These are phyloP conservation scores for Prunus davidiana DNA, from an alignment of 306 rosid species.

Conservation along the genomic window DNA sequence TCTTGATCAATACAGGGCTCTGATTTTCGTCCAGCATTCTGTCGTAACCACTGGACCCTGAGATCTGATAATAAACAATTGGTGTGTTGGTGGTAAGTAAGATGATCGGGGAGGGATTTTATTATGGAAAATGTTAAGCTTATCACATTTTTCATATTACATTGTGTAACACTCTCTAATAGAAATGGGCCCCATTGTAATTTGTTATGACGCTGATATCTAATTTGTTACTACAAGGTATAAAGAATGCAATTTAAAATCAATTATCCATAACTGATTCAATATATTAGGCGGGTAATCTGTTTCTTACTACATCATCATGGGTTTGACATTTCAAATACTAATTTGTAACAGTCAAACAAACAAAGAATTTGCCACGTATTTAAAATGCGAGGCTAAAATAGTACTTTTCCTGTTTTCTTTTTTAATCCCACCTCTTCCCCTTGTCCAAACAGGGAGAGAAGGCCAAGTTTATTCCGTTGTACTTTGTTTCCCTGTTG, in stretches of 20 bases:
- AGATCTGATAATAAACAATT: neutral
- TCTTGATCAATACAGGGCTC: neutral
- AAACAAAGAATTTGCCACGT: neutral
- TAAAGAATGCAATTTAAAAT: neutral
- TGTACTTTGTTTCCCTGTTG: neutral
- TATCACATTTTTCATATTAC: too few relatives aligned
- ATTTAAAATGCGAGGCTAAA: neutral
- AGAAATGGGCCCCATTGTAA: too few relatives aligned
- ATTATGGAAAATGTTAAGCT: too few relatives aligned
- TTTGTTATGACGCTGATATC: neutral
- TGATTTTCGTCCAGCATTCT: conserved; percentile 10
- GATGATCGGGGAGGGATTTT: neutral
- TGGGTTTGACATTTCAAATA: neutral
- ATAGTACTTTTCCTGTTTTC: neutral
- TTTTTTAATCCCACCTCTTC: too few relatives aligned
- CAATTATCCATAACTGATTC: neutral
- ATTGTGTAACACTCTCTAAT: too few relatives aligned
- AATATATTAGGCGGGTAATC: neutral
- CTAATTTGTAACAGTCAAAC: neutral
- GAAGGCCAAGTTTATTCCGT: neutral
- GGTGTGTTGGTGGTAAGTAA: neutral
- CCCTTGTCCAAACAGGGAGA: too few relatives aligned
- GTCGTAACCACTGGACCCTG: conserved; percentile 19
- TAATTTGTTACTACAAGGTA: neutral
- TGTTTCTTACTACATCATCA: too few relatives aligned